Evolutionary conservation across 1,284 basidiomycete species (phyloP).

Genomic region (Exsudoporus floridanus): DNA sequence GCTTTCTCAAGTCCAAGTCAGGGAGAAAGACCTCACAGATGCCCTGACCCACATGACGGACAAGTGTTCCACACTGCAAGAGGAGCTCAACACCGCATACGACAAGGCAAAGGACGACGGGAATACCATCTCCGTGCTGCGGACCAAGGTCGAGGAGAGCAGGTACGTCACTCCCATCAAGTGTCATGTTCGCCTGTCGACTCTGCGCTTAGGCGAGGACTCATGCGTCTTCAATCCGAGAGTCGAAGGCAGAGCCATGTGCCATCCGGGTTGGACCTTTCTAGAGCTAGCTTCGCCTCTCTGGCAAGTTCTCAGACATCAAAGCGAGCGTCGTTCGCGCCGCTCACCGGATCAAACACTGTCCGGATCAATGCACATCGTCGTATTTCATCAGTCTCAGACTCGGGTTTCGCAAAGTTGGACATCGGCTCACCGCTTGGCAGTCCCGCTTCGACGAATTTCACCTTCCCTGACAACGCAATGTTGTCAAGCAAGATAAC

Average conservation of each 20-base stretch:
- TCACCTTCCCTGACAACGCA: conserved; percentile 23
- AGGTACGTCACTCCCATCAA: conserved; percentile 47
- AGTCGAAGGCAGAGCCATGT: conserved; percentile 62
- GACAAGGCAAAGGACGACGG: conserved; percentile 73
- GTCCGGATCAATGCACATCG: conserved; percentile 54
- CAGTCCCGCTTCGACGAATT: conserved; percentile 36
- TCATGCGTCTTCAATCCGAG: conserved; percentile 90
- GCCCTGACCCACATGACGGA: conserved; percentile 62
- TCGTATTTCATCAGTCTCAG: conserved; percentile 68
- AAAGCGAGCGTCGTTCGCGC: conserved; percentile 71
- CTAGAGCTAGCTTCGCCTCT: conserved; percentile 45
- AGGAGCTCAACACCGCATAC: conserved; percentile 57
- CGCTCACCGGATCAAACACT: conserved; percentile 55
- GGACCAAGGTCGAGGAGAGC: conserved; percentile 89
- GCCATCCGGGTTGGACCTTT: conserved; percentile 53
- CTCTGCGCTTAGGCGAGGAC: conserved; percentile 57
- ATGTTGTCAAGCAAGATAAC: conserved; percentile 24
- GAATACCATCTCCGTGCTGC: conserved; percentile 75
- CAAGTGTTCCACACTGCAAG: conserved; percentile 59
- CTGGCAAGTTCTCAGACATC: conserved; percentile 47
- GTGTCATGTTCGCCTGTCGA: not conserved
- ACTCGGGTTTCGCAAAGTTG: conserved; percentile 40
- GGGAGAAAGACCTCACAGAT: conserved; percentile 60
- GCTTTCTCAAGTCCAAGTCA: conserved; percentile 48
- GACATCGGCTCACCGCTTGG: conserved; percentile 32